Percentiles rank a stretch among this genome's conserved stretches.
These are phyloP conservation scores for Sarcomyxa edulis DNA, from an alignment of 768 basidiomycete species.

Conservation along the genomic window DNA sequence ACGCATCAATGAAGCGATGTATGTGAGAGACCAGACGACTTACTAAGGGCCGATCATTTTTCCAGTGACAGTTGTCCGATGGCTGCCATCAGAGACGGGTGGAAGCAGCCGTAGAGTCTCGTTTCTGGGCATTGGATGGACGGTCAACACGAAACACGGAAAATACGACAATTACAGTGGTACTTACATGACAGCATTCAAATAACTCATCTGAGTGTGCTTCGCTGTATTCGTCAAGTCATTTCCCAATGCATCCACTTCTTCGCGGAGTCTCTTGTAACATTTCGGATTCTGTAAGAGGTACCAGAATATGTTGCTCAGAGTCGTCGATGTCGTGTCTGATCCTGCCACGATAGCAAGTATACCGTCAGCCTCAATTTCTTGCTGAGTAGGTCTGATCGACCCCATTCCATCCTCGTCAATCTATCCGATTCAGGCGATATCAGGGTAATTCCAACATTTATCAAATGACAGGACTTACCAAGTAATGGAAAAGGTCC, in stretches of 20 bases:
- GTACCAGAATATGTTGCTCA: conserved; percentile 33
- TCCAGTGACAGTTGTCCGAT: conserved; percentile 1
- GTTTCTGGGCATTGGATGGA: conserved; percentile 27
- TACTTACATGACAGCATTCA: conserved; percentile 26
- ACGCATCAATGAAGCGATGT: not conserved
- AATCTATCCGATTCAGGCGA: conserved; percentile 9
- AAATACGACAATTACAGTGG: not conserved
- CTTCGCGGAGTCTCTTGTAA: conserved; percentile 30
- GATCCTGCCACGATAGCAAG: conserved; percentile 39
- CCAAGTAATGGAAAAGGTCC: conserved; percentile 39
- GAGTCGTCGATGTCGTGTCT: conserved; percentile 38
- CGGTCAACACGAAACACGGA: not conserved
- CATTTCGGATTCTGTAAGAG: conserved; percentile 31
- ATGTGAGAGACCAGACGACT: not conserved
- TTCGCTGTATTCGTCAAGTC: conserved; percentile 15
- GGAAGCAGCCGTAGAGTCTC: conserved; percentile 42
- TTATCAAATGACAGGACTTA: conserved; percentile 12
- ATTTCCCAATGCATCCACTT: conserved; percentile 32
- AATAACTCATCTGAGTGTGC: conserved; percentile 19
- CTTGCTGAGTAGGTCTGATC: conserved; percentile 10
- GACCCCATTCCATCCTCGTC: conserved; percentile 20
- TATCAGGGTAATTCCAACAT: not conserved
- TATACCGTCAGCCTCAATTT: conserved; percentile 25
- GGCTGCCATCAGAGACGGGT: conserved; percentile 19
- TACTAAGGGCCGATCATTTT: conserved; percentile 2